These are phyloP conservation scores for Cornus kousa DNA, from an alignment of 148 eudicot genomes.

Conservation along the genomic window DNA sequence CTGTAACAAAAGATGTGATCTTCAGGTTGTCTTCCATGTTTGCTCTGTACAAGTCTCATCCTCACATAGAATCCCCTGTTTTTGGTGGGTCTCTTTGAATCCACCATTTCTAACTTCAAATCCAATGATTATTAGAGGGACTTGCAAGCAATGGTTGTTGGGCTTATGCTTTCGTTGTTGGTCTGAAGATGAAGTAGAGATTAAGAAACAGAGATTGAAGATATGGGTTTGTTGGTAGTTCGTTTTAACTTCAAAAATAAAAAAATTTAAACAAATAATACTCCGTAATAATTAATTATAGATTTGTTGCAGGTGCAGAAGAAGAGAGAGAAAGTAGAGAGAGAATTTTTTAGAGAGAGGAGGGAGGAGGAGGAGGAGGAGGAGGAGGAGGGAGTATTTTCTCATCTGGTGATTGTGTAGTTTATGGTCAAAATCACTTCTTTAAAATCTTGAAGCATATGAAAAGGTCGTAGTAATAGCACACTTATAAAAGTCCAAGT, in stretches of 20 bases:
- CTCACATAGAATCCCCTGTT: slow-evolving; percentile 47
- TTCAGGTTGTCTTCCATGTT: slow-evolving; percentile 13
- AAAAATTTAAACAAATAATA: background rate
- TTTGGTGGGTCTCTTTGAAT: slow-evolving; percentile 10
- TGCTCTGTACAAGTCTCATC: slow-evolving; percentile 35
- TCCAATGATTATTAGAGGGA: background rate
- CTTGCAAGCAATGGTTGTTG: background rate
- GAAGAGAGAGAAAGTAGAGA: no score
- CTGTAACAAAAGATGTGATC: slow-evolving; percentile 16
- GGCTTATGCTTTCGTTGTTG: slow-evolving; percentile 12
- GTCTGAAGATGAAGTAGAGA: slow-evolving; percentile 8
- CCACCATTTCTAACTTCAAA: slow-evolving; percentile 6
- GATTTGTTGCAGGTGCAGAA: no score
- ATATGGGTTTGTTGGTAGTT: slow-evolving; percentile 12
- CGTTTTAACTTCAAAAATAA: background rate
- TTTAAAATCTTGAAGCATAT: no score
- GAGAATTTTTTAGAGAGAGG: no score
- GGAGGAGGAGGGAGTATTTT: no score
- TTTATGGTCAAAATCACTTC: no score
- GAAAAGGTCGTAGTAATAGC: no score
- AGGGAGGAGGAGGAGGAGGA: no score
- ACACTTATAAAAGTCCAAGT: no score
- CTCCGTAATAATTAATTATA: no score
- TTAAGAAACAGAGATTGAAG: slow-evolving; percentile 10
- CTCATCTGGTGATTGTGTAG: no score